Evolutionary conservation across 108 stramenopile species (phyloP).

Genomic region (Schizochytrium sp.): DNA sequence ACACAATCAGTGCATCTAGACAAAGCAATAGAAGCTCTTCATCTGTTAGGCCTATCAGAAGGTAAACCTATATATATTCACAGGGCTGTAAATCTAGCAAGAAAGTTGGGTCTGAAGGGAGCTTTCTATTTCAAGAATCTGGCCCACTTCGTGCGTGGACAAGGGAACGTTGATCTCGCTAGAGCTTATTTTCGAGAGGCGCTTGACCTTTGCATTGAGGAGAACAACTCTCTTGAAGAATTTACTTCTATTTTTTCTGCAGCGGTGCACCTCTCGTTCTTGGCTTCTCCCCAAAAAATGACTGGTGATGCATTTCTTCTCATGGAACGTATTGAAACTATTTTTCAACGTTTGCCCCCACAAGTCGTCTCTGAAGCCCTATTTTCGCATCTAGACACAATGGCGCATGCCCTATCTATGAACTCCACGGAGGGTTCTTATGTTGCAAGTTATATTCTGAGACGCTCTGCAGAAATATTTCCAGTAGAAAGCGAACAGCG

Average conservation of each 20-base stretch:
- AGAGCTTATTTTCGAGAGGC: neutral
- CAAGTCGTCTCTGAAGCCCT: too few relatives aligned
- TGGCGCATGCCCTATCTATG: too few relatives aligned
- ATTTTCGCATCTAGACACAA: too few relatives aligned
- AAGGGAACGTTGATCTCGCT: neutral
- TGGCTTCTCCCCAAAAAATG: neutral
- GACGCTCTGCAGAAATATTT: too few relatives aligned
- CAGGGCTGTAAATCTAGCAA: neutral
- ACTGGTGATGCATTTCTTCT: neutral
- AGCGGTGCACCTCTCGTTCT: neutral
- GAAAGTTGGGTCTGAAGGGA: neutral
- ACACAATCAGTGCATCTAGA: neutral
- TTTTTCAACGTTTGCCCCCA: neutral
- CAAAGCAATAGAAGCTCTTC: neutral
- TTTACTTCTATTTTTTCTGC: neutral
- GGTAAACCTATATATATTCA: neutral
- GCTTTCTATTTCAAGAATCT: neutral
- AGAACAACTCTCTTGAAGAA: conserved; percentile 53
- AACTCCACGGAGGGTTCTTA: too few relatives aligned
- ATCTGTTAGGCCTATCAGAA: neutral
- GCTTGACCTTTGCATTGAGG: neutral
- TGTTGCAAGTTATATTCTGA: too few relatives aligned
- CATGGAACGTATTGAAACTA: neutral
- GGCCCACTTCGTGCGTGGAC: neutral
- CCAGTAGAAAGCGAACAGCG: too few relatives aligned